Conservation (phyloP, 208 protist genomes). For the Crithidia thermophila region DNA sequence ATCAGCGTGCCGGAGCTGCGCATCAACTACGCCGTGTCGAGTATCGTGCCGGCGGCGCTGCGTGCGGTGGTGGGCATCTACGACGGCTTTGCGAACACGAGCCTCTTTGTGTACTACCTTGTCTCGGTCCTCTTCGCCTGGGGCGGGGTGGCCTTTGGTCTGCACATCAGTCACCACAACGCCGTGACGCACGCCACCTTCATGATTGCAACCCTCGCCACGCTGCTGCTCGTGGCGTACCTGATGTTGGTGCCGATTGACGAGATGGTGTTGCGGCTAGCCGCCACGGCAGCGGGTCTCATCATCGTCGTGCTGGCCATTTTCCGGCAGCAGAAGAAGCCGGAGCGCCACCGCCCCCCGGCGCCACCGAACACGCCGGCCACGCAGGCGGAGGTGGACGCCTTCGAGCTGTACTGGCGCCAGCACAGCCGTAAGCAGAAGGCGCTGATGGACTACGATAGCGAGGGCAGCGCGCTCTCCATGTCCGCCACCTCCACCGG, state of each 20-base stretch:
- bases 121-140: conserved; percentile 31
- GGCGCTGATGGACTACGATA: not conserved
- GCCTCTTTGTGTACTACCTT: conserved; percentile 27
- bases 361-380: conserved; percentile 38
- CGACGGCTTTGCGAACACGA: conserved; percentile 16
- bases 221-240: conserved; percentile 11
- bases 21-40: conserved; percentile 41
- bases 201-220: conserved; percentile 19
- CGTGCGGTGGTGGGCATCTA: conserved; percentile 27
- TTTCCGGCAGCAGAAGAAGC: conserved; percentile 20
- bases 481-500: not conserved
- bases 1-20: conserved; percentile 35
- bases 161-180: conserved; percentile 20
- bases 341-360: conserved; percentile 27
- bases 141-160: conserved; percentile 26
- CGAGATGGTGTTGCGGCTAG: not conserved
- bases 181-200: conserved; percentile 14
- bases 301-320: conserved; percentile 6
- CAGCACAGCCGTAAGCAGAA: conserved; percentile 8
- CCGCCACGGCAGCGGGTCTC: conserved; percentile 5
- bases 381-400: conserved; percentile 22
- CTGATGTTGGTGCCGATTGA: conserved; percentile 19
- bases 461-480: conserved; percentile 6
- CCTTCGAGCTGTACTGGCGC: conserved; percentile 31
- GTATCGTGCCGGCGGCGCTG: conserved; percentile 26